phyloP scores from a whole-genome alignment of 768 basidiomycete genomes.

The Infundibulicybe gibba region DNA sequence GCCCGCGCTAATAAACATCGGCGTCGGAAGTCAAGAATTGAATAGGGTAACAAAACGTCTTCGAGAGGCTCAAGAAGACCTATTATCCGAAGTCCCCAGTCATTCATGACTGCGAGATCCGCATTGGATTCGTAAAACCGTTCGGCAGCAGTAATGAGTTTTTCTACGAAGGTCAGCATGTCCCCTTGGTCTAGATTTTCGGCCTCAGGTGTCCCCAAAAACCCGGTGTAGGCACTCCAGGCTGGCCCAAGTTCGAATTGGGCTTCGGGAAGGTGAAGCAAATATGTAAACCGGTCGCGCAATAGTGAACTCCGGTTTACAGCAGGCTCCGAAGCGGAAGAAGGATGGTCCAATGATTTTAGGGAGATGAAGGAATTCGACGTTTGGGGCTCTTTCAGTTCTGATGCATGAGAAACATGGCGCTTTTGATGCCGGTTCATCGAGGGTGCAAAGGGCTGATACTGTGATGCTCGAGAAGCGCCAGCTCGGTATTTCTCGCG shows the following conservation, averaged over 20 bases:
- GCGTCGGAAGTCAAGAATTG: constrained; percentile 13
- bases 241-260: too few species aligned
- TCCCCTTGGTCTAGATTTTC: too few species aligned
- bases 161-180: too few species aligned
- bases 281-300: too few species aligned
- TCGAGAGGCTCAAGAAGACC: constrained; percentile 24
- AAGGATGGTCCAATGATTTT: constrained; percentile 10
- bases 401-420: not conserved
- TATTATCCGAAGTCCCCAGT: constrained; percentile 35
- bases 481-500: constrained; percentile 5
- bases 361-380: not conserved
- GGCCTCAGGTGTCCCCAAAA: too few species aligned
- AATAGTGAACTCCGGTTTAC: too few species aligned
- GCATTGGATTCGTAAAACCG: not conserved
- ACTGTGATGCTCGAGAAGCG: too few species aligned
- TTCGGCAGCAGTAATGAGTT: not conserved
- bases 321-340: constrained; percentile 10
- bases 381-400: not conserved
- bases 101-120: constrained; percentile 4
- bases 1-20: constrained; percentile 26
- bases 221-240: too few species aligned
- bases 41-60: constrained; percentile 14
- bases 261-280: too few species aligned
- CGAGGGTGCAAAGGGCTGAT: too few species aligned
- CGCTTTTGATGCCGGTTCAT: too few species aligned